Conservation (phyloP, 2,329 filamentous ascomycete genomes). For the Pseudopithomyces maydicus region DNA sequence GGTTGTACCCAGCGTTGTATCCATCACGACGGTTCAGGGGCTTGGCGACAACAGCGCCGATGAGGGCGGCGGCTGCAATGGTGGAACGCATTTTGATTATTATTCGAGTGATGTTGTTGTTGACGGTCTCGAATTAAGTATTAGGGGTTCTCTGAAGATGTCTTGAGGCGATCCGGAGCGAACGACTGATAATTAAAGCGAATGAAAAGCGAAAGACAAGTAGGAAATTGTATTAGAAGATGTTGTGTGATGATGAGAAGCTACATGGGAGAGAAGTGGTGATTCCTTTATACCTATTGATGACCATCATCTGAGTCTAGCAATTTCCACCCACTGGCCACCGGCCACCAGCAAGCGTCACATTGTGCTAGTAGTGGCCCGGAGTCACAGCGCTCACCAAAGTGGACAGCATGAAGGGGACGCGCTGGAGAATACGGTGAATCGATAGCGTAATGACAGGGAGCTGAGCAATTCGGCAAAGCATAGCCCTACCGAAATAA, state of each 20-base stretch:
- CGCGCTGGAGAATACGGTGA: slow-evolving; percentile 37
- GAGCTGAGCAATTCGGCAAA: slow-evolving; percentile 5
- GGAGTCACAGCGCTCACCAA: slow-evolving; percentile 30
- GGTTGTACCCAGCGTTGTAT: slow-evolving; percentile 21
- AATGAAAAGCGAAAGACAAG: slow-evolving; percentile 37
- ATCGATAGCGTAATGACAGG: slow-evolving; percentile 35
- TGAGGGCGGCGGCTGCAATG: slow-evolving; percentile 34
- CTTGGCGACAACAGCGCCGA: slow-evolving; percentile 37
- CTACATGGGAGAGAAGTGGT: slow-evolving; percentile 13
- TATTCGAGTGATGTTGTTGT: slow-evolving; percentile 6
- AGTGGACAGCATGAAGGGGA: slow-evolving; percentile 29
- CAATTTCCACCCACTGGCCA: slow-evolving; percentile 22
- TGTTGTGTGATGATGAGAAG: slow-evolving; percentile 30
- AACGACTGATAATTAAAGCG: slow-evolving; percentile 33
- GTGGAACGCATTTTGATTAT: slow-evolving; percentile 39
- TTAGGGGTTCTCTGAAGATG: slow-evolving; percentile 28
- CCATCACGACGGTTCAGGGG: slow-evolving; percentile 22
- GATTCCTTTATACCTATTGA: slow-evolving; percentile 34
- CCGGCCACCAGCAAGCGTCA: slow-evolving; percentile 29
- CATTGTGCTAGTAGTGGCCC: slow-evolving; percentile 27
- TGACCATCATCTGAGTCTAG: slow-evolving; percentile 15
- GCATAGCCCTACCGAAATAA: slow-evolving; percentile 10
- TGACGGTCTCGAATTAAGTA: slow-evolving; percentile 29
- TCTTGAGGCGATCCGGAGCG: slow-evolving; percentile 30
- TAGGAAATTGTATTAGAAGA: slow-evolving; percentile 28